A percentile compares a stretch with the other conserved stretches of the same genome.
Conservation (phyloP, 805 yeast genomes). For the Martiniozyma abietophila region DNA sequence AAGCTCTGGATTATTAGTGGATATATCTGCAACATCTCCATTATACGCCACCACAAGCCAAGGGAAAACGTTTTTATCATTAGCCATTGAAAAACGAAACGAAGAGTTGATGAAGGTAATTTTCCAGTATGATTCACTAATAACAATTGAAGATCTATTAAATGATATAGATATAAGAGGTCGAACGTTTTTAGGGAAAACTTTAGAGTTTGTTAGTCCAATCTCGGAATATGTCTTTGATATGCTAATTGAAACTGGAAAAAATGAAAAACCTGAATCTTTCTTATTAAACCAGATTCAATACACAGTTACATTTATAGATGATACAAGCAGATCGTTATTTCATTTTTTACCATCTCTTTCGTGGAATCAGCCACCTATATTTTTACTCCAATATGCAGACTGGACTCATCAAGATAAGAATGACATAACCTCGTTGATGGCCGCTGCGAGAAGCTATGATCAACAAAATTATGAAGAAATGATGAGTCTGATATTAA, state of each 20-base stretch:
- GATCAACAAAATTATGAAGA: constrained; percentile 58
- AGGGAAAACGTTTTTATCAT: constrained; percentile 61
- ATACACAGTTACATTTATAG: constrained; percentile 41
- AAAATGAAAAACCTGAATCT: too few species aligned
- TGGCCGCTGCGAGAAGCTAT: constrained; percentile 67
- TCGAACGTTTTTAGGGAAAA: constrained; percentile 48
- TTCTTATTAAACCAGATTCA: constrained; percentile 37
- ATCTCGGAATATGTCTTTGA: constrained; percentile 33
- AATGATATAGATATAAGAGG: constrained; percentile 50
- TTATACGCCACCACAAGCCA: constrained; percentile 6
- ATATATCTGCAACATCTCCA: not conserved
- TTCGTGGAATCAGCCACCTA: too few species aligned
- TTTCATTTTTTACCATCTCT: constrained; percentile 74
- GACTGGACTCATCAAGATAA: constrained; percentile 64
- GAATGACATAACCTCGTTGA: constrained; percentile 69
- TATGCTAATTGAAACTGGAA: constrained; percentile 28
- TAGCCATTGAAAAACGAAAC: constrained; percentile 45
- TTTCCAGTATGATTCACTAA: constrained; percentile 36
- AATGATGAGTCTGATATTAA: constrained; percentile 38
- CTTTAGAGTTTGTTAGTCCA: constrained; percentile 43
- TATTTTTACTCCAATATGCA: too few species aligned
- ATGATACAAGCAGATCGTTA: constrained; percentile 45
- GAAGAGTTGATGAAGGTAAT: constrained; percentile 36
- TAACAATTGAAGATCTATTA: constrained; percentile 58
- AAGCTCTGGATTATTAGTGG: too few species aligned